A percentile compares a stretch with the other conserved stretches of the same genome.
Conservation (phyloP, 208 protist genomes). For the Trypanosoma melophagium region DNA sequence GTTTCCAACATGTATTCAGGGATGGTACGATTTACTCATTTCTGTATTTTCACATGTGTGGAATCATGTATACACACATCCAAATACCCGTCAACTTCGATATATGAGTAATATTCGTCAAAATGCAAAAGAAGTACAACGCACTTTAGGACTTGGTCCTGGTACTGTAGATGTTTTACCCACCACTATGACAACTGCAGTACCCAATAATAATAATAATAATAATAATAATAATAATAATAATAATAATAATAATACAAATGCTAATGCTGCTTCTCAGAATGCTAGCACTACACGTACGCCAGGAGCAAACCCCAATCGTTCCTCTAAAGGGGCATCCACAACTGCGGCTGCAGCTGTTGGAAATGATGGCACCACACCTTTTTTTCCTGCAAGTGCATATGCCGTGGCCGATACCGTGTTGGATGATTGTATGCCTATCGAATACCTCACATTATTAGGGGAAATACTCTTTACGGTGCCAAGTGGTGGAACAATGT, state of each 20-base stretch:
- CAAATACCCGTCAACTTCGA: conserved; percentile 54
- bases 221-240: no score
- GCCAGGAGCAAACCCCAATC: neutral
- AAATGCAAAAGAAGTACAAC: conserved; percentile 29
- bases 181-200: no score
- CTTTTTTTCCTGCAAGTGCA: conserved; percentile 36
- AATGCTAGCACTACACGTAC: neutral
- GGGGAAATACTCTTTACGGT: conserved; percentile 63
- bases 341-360: neutral
- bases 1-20: conserved; percentile 18
- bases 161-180: neutral
- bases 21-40: conserved; percentile 52
- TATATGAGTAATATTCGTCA: conserved; percentile 24
- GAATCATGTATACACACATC: conserved; percentile 52
- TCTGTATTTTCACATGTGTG: conserved; percentile 58
- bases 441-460: conserved; percentile 68
- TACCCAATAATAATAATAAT: no score
- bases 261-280: neutral
- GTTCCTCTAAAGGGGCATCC: neutral
- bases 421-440: conserved; percentile 61
- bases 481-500: conserved; percentile 20
- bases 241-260: neutral
- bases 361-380: neutral
- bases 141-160: conserved; percentile 28
- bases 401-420: conserved; percentile 38